Evolutionary conservation across 2,329 filamentous ascomycete species (phyloP).

Genomic region (Dothiorella sarmentorum): DNA sequence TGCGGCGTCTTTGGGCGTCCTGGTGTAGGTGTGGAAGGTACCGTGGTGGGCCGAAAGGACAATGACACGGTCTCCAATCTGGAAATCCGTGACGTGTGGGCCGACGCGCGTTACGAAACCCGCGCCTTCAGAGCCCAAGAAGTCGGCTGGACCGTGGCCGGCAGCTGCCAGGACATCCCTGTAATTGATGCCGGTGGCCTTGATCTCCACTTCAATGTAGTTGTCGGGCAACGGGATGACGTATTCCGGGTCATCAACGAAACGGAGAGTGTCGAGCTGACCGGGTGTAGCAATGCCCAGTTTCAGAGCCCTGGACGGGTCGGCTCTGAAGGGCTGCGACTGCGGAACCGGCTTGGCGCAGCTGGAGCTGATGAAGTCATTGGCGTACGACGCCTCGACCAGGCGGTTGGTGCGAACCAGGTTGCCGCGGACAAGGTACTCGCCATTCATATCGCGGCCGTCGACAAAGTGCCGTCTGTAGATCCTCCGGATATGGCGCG

Average conservation of each 20-base stretch:
- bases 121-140: conserved; percentile 20
- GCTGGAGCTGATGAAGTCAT: conserved; percentile 10
- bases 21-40: conserved; percentile 10
- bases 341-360: conserved; percentile 1
- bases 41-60: conserved; percentile 7
- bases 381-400: conserved; percentile 1
- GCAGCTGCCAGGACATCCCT: conserved; percentile 33
- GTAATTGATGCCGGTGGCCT: neutral
- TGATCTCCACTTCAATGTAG: conserved; percentile 24
- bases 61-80: conserved; percentile 16
- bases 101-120: conserved; percentile 19
- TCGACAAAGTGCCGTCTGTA: conserved; percentile 5
- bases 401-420: conserved; percentile 7
- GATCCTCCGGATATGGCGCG: conserved; percentile 8
- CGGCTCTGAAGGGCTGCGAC: neutral
- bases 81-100: neutral
- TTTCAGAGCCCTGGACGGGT: neutral
- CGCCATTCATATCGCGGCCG: neutral
- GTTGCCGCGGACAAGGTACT: neutral
- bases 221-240: neutral
- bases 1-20: neutral
- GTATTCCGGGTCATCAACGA: neutral
- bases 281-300: conserved; percentile 3
- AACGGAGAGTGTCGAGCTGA: conserved; percentile 1
- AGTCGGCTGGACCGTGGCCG: neutral